Conservation (phyloP, 2,329 filamentous ascomycete species). For the Alternaria triticimaculans region DNA sequence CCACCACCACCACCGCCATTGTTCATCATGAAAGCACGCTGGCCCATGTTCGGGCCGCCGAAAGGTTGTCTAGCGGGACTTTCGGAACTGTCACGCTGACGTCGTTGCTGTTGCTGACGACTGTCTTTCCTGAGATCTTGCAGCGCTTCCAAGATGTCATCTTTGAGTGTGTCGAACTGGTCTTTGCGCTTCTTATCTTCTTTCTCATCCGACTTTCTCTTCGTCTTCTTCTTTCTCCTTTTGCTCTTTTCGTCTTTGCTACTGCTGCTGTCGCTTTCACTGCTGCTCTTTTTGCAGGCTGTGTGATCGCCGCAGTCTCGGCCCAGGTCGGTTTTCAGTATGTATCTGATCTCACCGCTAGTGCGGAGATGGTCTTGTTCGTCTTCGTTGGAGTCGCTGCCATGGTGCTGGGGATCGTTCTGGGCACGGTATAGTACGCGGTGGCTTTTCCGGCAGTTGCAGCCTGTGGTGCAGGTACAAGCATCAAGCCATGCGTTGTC, state of each 20-base stretch:
- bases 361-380: conserved; percentile 5
- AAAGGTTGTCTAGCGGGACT: conserved; percentile 2
- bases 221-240: conserved; percentile 8
- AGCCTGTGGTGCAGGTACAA: conserved; percentile 38
- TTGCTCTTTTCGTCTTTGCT: background rate
- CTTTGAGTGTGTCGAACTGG: conserved; percentile 17
- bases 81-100: background rate
- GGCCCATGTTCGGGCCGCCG: conserved; percentile 3
- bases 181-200: conserved; percentile 12
- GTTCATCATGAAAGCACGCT: background rate
- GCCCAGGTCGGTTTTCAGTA: conserved; percentile 35
- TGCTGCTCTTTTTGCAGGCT: conserved; percentile 12
- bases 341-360: conserved; percentile 35
- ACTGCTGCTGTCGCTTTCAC: conserved; percentile 1
- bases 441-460: conserved; percentile 37
- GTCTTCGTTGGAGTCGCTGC: conserved; percentile 2
- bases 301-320: conserved; percentile 36
- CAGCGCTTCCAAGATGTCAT: conserved; percentile 19
- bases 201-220: conserved; percentile 7
- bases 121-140: conserved; percentile 5
- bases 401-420: background rate
- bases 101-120: conserved; percentile 1
- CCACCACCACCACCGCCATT: background rate
- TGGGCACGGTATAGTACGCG: conserved; percentile 32
- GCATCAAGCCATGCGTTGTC: conserved; percentile 37